A percentile compares a stretch with the other conserved stretches of the same genome.
Evolutionary conservation across 768 basidiomycete species (phyloP).

Genomic region (Macrocybe gigantea): DNA sequence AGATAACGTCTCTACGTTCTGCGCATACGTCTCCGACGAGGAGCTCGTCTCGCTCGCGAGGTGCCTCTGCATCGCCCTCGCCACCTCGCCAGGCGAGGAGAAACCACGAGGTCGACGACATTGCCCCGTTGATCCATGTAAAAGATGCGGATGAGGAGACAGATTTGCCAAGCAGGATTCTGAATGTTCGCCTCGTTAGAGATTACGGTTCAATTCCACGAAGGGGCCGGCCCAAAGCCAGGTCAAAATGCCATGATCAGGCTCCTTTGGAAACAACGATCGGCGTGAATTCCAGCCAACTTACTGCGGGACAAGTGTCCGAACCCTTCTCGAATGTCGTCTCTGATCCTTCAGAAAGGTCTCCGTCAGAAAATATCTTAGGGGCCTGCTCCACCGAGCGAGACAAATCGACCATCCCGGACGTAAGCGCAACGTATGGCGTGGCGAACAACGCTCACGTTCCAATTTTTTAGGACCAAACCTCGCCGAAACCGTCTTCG

Average conservation of each 20-base stretch:
- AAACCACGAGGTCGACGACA: too few species aligned
- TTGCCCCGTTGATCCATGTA: too few species aligned
- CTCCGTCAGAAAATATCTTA: too few species aligned
- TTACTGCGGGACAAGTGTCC: not conserved
- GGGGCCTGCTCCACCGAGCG: too few species aligned
- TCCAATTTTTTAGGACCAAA: not conserved
- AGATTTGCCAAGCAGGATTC: slow-evolving; percentile 10
- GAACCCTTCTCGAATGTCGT: not conserved
- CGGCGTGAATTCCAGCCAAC: too few species aligned
- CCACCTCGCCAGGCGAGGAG: not conserved
- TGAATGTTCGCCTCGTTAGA: slow-evolving; percentile 19
- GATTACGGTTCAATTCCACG: not conserved
- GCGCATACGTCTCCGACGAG: slow-evolving; percentile 10
- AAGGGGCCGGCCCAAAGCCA: slow-evolving; percentile 15
- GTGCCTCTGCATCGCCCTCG: slow-evolving; percentile 7
- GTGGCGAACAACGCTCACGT: not conserved
- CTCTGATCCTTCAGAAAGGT: too few species aligned
- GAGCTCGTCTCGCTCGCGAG: slow-evolving; percentile 6
- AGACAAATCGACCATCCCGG: too few species aligned
- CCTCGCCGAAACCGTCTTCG: too few species aligned
- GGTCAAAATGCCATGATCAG: not conserved
- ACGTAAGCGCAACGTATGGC: not conserved
- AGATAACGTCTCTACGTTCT: slow-evolving; percentile 12
- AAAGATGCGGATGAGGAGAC: slow-evolving; percentile 1
- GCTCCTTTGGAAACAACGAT: not conserved